Evolutionary conservation across 2,329 filamentous ascomycete genomes (phyloP), one percentile per base, ranked within the genome.

Genomic region (Calonectria ilicicola): DNA sequence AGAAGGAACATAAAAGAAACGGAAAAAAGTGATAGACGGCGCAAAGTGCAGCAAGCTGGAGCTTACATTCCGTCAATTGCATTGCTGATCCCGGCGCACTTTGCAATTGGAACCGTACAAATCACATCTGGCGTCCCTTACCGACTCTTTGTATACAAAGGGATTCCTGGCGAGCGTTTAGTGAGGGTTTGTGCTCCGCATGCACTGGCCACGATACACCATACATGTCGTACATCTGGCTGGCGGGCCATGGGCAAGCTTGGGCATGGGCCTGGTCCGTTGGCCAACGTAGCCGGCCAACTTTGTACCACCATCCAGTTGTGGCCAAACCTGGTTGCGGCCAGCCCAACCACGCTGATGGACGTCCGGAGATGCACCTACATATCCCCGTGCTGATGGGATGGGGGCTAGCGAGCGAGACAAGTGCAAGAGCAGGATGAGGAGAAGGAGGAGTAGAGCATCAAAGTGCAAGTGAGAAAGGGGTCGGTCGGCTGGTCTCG

Each of bases 221-320:
- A 71, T 63, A 53, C 69, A 66, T 51, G 69, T 64, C 56, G 69
- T 46, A 44, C 69, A 71, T 67, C 64, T 71, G 63, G 53, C 56
- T 51, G 65, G 62, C 68, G 60, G 62, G 47, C 63, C 63, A 58
- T 23, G 29, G 17, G 26, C 26, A 19, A 58, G 53, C 53, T 58
- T 21, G 53, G 53, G 29, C 53, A 58, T 23, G 53, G 47, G 44
- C 29, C 23, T 23, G 53, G 47, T 42, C 44, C 32, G 32, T 60
- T 63, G 47, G 56, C 44, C 66, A 63, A 42, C 47, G 27, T 29
- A 62, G 56, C 56, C 58, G 53, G 23, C 44, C 42, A 56, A 14
- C 29, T 68, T 26, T 62, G 65, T 68, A 46, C 56, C 66, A 68
- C 56, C 66, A 68, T 68, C 66, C 38, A 26, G 65, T 67, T 49